Base-by-base conservation (phyloP, 371 early-diverging fungal genomes). In the Actinomucor elegans region DNA sequence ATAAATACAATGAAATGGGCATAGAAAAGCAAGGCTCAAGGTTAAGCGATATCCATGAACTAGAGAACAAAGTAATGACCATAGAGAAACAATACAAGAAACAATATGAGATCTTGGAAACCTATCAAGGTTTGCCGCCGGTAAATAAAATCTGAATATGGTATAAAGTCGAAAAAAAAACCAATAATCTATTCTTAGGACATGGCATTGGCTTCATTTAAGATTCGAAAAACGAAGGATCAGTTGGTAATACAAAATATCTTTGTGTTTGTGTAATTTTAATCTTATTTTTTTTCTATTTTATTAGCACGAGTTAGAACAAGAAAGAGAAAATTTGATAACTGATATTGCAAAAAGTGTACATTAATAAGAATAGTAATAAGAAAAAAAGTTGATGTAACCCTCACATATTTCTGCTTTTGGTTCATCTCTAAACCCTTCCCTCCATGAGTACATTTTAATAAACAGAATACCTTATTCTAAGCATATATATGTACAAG, bases 121-220 rank as follows among this genome's bases (percentile, higher is more conserved):
- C 42, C 15, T 42, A 33, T 32, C 34, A 47, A 14, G 27, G 21
- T 15, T 29, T 48, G 11, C 59, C 59, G 15, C 23, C 51, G 20
- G 57, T 51, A 57, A 38, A 11, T 17, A 10, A 10, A 26, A 11
- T 26, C 35, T 38, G 29, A 12, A 23, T 44, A 29, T 32, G 12
- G 8, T 34, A 6, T 42, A 31, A 31, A 29, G 18, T 43, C 40
- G 20, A 10, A 12, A n/a, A n/a, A n/a, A n/a, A n/a, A n/a, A n/a
- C n/a, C n/a, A n/a, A 23, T 33, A 20, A 20, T 42, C 9, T 34
- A n/a, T 55, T 23, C 11, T n/a, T 48, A 53, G 60, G 60, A 60
- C 17, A 48, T 60, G 54, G 38, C 21, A 26, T 37, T 48, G 14
- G 55, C 60, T n/a, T 60, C 60, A 0, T 31, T 60, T 5, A 60